Evolutionary conservation across 116 monocot species (phyloP), one percentile per base, ranked within the genome.

Genomic region (Zostera marina): DNA sequence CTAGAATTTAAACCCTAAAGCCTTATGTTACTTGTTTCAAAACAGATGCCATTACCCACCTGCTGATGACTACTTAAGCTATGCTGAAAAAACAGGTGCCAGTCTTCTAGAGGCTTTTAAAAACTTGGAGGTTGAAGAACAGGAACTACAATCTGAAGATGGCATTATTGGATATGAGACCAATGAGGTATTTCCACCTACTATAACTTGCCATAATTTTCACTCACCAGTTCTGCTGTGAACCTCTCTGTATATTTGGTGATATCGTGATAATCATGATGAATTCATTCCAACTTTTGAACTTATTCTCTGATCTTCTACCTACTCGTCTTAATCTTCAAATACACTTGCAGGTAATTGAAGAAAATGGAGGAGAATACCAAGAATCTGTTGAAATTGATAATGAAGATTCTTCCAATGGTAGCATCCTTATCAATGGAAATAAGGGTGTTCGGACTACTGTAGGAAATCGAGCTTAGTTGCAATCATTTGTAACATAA

Each of bases 391-490:
- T 74, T 41, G 74, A 74, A 77, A 69, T 72, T 42, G 82, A 80
- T 63, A 69, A 40, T 26, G 80, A 80, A 47, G 84, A 79, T 46
- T 74, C 76, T 63, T 63, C 83, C 58, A 80, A 84, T 63, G 68
- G 74, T 22, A 60, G 66, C 2, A 46, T 80, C 58, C 72, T 84
- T 64, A 80, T 80, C 44, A 52, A 52, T 72, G 80, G 76, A 61
- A 80, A 84, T 72, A 62, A 84, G 73, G 71, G 74, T 77, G 84
- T 72, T 79, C 77, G 47, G 65, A 77, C 68, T 68, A 79, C 68
- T 64, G 81, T 73, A 81, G 76, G 70, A 65, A 49, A 2, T 49
- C 49, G 5, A 32, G 32, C 32, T 32, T 32, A 32, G 32, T 1
- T 32, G 5, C 32, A 32, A 32, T 32, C 32, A 32, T 32, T 32